Base-by-base conservation (phyloP, 495 filamentous ascomycete genomes). In the Wilcoxina mikolae region DNA sequence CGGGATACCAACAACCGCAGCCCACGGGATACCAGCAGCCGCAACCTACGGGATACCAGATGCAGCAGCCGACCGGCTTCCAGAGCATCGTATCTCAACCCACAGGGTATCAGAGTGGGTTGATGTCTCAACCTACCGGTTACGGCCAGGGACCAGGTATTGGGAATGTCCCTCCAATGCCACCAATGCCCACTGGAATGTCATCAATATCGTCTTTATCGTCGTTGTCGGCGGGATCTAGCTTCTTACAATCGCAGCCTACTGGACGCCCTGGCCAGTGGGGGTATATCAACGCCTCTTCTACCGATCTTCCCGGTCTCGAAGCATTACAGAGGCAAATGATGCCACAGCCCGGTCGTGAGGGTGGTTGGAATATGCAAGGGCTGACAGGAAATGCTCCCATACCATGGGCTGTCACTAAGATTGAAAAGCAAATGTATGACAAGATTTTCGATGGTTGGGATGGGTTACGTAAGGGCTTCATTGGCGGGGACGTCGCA, bases 371-470 rank as follows among this genome's bases (percentile, higher is more conserved):
- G 60, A 90, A 83, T n/a, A 89, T 88, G 12, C 73, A 78, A 53
- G 88, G 89, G 5, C 73, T 99, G 24, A 82, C 84, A 27, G 93
- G 93, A 46, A 96, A 93, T 72, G 93, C 93, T 5, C 85, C 82
- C 4, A 88, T 99, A 64, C 90, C 93, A 2, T 99, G 90, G 91
- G 91, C 93, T 23, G 90, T 99, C 51, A 99, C 93, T 5, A 99
- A 99, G 68, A 86, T 94, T 58, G 93, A 99, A 69, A 99, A 99
- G 73, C 90, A 85, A 54, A 83, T 91, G 51, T 99, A 96, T 58
- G 93, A 99, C 71, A 79, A 88, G 56, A 74, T 96, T 12, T 99
- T 99, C 74, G 82, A 84, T 44, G 88, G 88, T 9, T 96, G 93
- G 93, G 93, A 99, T 74, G 91, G 91, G 11, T 76, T 96, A 51